These are phyloP conservation scores for Podaxis pistillaris DNA, from an alignment of 768 basidiomycete species.

Conservation along the genomic window DNA sequence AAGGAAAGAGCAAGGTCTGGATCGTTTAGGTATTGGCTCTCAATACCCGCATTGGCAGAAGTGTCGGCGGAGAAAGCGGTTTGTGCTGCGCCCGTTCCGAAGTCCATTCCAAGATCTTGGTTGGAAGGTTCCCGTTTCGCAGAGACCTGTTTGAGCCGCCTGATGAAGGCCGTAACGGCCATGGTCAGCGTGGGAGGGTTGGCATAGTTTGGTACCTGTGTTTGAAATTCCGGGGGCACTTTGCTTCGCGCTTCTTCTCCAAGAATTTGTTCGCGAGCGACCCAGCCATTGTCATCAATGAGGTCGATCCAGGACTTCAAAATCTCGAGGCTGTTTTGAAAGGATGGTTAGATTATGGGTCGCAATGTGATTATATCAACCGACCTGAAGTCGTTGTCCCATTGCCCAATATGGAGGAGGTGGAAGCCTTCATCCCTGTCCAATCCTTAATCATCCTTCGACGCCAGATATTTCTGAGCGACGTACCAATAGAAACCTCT, in stretches of 20 bases:
- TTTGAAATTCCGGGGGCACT: conserved; percentile 86
- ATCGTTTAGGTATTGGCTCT: conserved; percentile 51
- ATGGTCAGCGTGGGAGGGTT: conserved; percentile 95
- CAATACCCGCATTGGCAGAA: conserved; percentile 18
- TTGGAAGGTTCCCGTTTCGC: conserved; percentile 44
- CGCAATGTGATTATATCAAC: neutral
- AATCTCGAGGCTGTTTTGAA: conserved; percentile 69
- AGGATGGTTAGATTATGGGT: neutral
- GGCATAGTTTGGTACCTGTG: conserved; percentile 90
- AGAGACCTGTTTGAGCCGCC: conserved; percentile 53
- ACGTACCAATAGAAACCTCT: conserved; percentile 92
- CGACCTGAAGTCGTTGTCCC: conserved; percentile 81
- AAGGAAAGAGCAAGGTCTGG: conserved; percentile 62
- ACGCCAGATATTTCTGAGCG: neutral
- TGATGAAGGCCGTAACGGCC: conserved; percentile 89
- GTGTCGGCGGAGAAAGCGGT: conserved; percentile 37
- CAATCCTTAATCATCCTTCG: conserved; percentile 14
- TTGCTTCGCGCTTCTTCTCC: conserved; percentile 96
- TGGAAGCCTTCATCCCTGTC: conserved; percentile 97
- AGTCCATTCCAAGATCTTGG: conserved; percentile 66
- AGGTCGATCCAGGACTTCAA: conserved; percentile 86
- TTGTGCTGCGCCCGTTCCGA: conserved; percentile 55
- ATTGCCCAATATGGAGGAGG: conserved; percentile 84
- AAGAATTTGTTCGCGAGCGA: conserved; percentile 93
- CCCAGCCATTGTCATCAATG: conserved; percentile 94